Percentiles rank a stretch among this genome's conserved stretches.
Conservation (phyloP, 208 protist genomes). For the Acanthamoeba royreba region DNA sequence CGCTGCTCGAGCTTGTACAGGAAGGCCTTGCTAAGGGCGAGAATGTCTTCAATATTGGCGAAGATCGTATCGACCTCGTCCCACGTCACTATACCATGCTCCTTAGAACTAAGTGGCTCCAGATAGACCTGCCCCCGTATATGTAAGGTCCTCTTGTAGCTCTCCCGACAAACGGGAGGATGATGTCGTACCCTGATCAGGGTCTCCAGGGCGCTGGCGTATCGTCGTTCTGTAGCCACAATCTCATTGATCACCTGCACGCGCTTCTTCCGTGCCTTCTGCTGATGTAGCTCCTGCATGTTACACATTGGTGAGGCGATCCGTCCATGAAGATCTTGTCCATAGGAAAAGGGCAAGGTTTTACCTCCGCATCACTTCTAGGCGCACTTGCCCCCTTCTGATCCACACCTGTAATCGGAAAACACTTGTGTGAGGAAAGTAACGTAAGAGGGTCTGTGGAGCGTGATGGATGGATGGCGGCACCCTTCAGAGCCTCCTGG, state of each 20-base stretch:
- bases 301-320: background rate
- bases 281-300: background rate
- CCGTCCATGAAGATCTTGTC: background rate
- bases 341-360: background rate
- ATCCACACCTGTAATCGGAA: no score
- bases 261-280: background rate
- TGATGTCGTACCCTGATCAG: background rate
- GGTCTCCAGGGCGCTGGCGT: background rate
- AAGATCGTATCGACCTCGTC: slow-evolving; percentile 7
- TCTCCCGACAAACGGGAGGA: background rate
- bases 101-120: background rate
- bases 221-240: background rate
- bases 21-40: background rate
- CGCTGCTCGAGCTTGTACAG: background rate
- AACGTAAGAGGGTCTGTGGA: no score
- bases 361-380: no score
- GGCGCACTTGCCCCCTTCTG: no score
- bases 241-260: background rate
- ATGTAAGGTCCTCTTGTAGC: background rate
- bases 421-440: no score
- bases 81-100: background rate
- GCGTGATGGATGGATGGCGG: no score
- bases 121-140: background rate
- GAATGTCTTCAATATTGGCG: background rate
- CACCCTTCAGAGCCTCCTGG: no score